Percentiles rank a stretch among this genome's conserved stretches.
phyloP scores from a whole-genome alignment of 768 basidiomycete species.

The Brasilioporus rufonigricans region DNA sequence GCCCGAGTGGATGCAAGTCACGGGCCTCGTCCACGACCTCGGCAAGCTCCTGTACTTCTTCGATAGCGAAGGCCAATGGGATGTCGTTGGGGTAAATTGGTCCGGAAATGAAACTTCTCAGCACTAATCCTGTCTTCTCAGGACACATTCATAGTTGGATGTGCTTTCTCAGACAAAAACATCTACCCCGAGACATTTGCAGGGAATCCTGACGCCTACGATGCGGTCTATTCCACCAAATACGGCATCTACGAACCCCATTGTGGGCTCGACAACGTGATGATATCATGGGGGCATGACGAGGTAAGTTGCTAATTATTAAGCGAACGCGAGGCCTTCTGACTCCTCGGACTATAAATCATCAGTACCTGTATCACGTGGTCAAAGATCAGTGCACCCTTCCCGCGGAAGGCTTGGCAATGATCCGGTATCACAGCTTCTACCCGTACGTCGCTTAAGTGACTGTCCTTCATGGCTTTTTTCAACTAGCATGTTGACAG shows the following conservation, averaged over 20 bases:
- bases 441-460: conserved; percentile 57
- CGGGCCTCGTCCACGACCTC: conserved; percentile 85
- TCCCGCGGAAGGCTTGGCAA: conserved; percentile 78
- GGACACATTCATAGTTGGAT: conserved; percentile 83
- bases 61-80: conserved; percentile 90
- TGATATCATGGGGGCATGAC: conserved; percentile 91
- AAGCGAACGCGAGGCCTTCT: background rate
- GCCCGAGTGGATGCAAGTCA: conserved; percentile 91
- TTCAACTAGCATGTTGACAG: conserved; percentile 27
- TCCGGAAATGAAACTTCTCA: background rate
- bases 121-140: conserved; percentile 18
- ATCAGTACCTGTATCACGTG: conserved; percentile 79
- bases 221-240: conserved; percentile 66
- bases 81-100: conserved; percentile 77
- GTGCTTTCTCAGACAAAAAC: conserved; percentile 80
- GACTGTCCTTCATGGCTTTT: background rate
- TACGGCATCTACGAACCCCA: conserved; percentile 74
- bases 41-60: conserved; percentile 86
- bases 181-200: conserved; percentile 78
- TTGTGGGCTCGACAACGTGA: conserved; percentile 83
- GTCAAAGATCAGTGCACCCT: conserved; percentile 80
- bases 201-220: conserved; percentile 66
- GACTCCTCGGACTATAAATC: conserved; percentile 7
- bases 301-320: conserved; percentile 53
- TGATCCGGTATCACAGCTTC: conserved; percentile 95